Evolutionary conservation across 805 yeast species (phyloP).

Genomic region (Ogataea paraovalis): DNA sequence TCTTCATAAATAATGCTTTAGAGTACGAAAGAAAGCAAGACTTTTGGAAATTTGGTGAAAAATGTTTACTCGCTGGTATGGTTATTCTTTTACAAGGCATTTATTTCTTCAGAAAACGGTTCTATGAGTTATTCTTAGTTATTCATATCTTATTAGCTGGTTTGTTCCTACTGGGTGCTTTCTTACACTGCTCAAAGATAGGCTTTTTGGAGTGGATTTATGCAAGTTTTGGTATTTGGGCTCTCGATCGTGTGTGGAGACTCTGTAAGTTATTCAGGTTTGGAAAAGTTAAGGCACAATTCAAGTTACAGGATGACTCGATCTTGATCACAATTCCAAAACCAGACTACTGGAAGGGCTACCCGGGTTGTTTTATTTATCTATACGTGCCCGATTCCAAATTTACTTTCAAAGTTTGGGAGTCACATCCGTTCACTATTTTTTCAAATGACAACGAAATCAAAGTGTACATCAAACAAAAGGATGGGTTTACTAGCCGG

Average conservation of each 20-base stretch:
- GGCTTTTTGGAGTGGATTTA: conserved; percentile 41
- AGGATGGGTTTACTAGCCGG: conserved; percentile 45
- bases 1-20: conserved; percentile 2
- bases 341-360: conserved; percentile 42
- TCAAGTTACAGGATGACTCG: conserved; percentile 17
- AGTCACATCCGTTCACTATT: conserved; percentile 62
- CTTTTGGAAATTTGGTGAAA: conserved; percentile 16
- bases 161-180: conserved; percentile 43
- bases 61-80: conserved; percentile 37
- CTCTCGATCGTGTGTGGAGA: conserved; percentile 37
- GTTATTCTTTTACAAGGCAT: conserved; percentile 43
- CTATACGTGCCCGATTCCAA: conserved; percentile 38
- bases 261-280: conserved; percentile 29
- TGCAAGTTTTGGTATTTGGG: conserved; percentile 38
- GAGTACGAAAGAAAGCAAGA: conserved; percentile 6
- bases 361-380: conserved; percentile 59
- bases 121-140: conserved; percentile 44
- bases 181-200: conserved; percentile 37
- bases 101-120: conserved; percentile 40
- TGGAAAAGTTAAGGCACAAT: conserved; percentile 23
- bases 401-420: conserved; percentile 45
- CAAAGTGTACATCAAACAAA: conserved; percentile 43
- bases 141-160: conserved; percentile 43
- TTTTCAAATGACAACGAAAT: conserved; percentile 20
- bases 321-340: conserved; percentile 34